Evolutionary conservation across 192 early-diverging fungal genomes (phyloP).

Genomic region (Geranomyces michiganensis): DNA sequence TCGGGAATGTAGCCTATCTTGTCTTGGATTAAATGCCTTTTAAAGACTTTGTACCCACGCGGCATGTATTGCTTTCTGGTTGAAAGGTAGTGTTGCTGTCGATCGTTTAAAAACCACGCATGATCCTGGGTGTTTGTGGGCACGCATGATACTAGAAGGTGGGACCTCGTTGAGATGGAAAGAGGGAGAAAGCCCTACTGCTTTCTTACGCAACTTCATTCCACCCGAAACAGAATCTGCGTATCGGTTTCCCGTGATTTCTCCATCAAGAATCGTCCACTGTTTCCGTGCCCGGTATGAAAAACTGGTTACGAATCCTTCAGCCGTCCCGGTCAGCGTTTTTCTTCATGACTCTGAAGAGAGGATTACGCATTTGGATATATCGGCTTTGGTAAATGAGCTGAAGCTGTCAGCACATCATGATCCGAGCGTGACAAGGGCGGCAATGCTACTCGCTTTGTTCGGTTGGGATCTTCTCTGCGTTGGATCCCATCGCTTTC

Average conservation of each 20-base stretch:
- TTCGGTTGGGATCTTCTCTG: constrained; percentile 19
- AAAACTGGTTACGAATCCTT: not conserved
- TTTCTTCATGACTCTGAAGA: not conserved
- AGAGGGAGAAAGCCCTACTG: too few species aligned
- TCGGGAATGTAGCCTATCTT: too few species aligned
- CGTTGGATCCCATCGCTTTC: not conserved
- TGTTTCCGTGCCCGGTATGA: constrained; percentile 10
- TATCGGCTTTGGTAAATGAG: not conserved
- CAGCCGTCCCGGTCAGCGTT: not conserved
- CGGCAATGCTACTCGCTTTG: constrained; percentile 7
- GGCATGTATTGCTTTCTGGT: not conserved
- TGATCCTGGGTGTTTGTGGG: constrained; percentile 10
- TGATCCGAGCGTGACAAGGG: not conserved
- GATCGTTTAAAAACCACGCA: not conserved
- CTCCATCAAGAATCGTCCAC: not conserved
- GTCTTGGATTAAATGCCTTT: too few species aligned
- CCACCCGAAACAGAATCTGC: not conserved
- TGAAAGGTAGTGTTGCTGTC: not conserved
- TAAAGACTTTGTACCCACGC: not conserved
- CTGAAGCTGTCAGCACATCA: not conserved
- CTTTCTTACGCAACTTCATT: too few species aligned
- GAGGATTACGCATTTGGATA: not conserved
- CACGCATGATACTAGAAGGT: constrained; percentile 10
- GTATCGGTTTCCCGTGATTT: constrained; percentile 17
- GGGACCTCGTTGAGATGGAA: not conserved